Percentiles rank a stretch among this genome's conserved stretches.
phyloP scores from a whole-genome alignment of 2,329 filamentous ascomycete species.

The Sclerotinia borealis region DNA sequence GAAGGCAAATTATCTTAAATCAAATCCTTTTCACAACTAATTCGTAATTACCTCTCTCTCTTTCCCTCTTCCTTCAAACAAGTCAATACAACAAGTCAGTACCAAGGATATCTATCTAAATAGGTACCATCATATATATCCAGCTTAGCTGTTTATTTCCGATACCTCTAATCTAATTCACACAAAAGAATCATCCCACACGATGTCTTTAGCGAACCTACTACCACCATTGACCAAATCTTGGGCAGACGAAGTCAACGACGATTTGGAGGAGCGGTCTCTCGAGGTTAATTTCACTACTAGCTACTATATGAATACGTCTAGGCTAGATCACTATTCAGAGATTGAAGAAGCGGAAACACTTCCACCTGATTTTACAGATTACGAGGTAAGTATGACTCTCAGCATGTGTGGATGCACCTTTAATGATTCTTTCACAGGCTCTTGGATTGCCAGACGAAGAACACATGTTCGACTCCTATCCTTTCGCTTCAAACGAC shows the following conservation, averaged over 20 bases:
- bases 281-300: no score
- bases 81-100: background rate
- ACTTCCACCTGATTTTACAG: background rate
- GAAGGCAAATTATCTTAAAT: fast-evolving
- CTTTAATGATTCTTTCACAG: background rate
- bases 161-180: background rate
- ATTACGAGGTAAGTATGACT: background rate
- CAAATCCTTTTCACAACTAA: background rate
- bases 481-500: background rate
- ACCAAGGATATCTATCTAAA: background rate
- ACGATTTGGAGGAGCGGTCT: background rate
- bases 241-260: constrained; percentile 2
- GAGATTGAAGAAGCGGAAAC: background rate
- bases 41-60: no score
- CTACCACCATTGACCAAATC: background rate
- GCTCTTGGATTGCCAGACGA: background rate
- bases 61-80: background rate
- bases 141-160: background rate
- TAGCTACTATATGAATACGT: background rate
- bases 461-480: background rate
- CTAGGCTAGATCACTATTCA: background rate
- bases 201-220: constrained; percentile 3
- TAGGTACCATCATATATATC: background rate
- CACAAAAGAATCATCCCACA: background rate
- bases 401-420: background rate